Evolutionary conservation across 75 land plant species (phyloP).

Genomic region (Pinus albicaulis): DNA sequence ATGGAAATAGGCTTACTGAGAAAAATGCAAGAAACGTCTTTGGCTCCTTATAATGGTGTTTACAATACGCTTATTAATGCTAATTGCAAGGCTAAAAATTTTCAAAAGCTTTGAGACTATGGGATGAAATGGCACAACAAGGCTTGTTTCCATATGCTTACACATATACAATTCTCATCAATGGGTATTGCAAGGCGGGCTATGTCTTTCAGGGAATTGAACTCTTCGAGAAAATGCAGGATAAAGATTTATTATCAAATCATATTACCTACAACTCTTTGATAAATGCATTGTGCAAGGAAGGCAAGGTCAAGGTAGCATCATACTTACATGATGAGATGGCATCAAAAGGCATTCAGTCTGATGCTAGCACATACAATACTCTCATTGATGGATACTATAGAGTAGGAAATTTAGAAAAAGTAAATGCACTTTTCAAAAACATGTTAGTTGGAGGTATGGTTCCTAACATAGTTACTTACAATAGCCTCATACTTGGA

Average conservation of each 20-base stretch:
- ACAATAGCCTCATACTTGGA: no score
- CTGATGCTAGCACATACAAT: no score
- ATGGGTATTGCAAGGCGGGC: slow-evolving; percentile 29
- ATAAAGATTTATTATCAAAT: slow-evolving; percentile 13
- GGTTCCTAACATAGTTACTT: no score
- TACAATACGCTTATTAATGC: slow-evolving; percentile 39
- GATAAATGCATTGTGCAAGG: slow-evolving; percentile 39
- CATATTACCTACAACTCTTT: slow-evolving; percentile 33
- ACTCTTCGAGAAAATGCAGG: slow-evolving; percentile 20
- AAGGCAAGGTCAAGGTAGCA: no score
- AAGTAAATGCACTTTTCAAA: no score
- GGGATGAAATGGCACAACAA: slow-evolving; percentile 33
- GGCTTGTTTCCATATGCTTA: slow-evolving; percentile 33
- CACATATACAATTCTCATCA: slow-evolving; percentile 31
- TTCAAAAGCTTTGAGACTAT: slow-evolving; percentile 24
- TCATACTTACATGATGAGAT: no score
- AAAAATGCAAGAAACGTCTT: slow-evolving; percentile 16
- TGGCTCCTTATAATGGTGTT: slow-evolving; percentile 17
- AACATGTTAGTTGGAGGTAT: no score
- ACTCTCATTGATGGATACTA: no score
- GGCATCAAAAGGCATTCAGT: no score
- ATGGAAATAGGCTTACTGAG: slow-evolving; percentile 31
- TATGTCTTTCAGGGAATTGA: slow-evolving; percentile 28
- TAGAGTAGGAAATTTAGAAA: no score
- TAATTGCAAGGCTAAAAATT: slow-evolving; percentile 22